Evolutionary conservation across 176 grass and related monocot species (phyloP).

Genomic region (Elaeis guineensis): DNA sequence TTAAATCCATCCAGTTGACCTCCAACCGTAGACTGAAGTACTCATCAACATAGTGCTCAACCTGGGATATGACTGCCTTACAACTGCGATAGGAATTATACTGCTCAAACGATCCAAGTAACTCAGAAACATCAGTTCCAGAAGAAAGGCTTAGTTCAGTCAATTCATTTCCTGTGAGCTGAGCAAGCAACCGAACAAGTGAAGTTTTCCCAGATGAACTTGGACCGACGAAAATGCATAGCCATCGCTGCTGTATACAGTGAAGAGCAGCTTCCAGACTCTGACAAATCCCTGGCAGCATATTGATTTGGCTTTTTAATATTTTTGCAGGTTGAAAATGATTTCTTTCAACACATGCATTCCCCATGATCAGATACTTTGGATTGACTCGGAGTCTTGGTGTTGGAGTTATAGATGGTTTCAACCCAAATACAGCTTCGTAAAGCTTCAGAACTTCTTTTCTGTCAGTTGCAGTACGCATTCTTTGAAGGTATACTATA

Average conservation of each 20-base stretch:
- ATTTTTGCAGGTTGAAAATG: slow-evolving; percentile 44
- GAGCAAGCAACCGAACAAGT: slow-evolving; percentile 75
- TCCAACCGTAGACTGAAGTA: slow-evolving; percentile 68
- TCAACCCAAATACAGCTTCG: slow-evolving; percentile 61
- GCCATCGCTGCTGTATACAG: slow-evolving; percentile 67
- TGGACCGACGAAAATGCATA: slow-evolving; percentile 86
- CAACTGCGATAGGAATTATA: slow-evolving; percentile 82
- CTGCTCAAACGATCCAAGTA: slow-evolving; percentile 96
- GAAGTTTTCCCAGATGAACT: slow-evolving; percentile 91
- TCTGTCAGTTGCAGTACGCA: slow-evolving; percentile 65
- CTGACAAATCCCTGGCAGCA: slow-evolving; percentile 63
- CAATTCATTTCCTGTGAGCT: slow-evolving; percentile 76
- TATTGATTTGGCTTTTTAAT: slow-evolving; percentile 46
- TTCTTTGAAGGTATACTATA: slow-evolving; percentile 85
- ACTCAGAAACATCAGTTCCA: slow-evolving; percentile 88
- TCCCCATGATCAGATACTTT: slow-evolving; percentile 56
- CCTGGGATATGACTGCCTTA: slow-evolving; percentile 48
- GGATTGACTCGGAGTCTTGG: slow-evolving; percentile 65
- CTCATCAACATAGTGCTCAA: slow-evolving; percentile 64
- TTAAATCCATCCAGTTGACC: slow-evolving; percentile 34
- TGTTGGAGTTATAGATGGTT: slow-evolving; percentile 36
- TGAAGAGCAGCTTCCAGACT: slow-evolving; percentile 71
- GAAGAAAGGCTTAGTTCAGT: slow-evolving; percentile 81
- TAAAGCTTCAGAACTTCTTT: slow-evolving; percentile 73
- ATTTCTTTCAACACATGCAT: slow-evolving; percentile 58